These are phyloP conservation scores for Penicillium sp. DNA, from an alignment of 2,329 filamentous ascomycete genomes.

Conservation along the genomic window DNA sequence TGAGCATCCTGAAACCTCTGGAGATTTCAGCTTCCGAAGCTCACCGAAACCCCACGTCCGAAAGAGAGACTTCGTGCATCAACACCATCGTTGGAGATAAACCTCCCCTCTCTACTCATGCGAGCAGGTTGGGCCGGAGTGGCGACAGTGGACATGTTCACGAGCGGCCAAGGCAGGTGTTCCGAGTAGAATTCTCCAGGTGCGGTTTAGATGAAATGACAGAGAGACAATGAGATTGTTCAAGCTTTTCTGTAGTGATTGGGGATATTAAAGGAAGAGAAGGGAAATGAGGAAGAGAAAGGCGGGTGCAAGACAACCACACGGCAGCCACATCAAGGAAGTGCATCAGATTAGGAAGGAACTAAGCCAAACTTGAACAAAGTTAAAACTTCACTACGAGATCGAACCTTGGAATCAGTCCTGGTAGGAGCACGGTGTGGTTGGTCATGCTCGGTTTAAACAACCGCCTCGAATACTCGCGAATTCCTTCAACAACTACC, in stretches of 20 bases:
- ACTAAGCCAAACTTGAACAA: background rate
- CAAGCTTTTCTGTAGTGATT: constrained; percentile 20
- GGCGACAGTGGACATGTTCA: constrained; percentile 28
- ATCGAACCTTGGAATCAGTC: constrained; percentile 4
- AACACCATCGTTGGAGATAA: constrained; percentile 18
- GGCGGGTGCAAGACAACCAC: background rate
- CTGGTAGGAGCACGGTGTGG: constrained; percentile 43
- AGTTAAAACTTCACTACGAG: background rate
- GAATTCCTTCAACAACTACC: constrained; percentile 46
- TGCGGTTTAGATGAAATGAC: constrained; percentile 22
- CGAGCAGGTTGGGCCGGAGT: constrained; percentile 24
- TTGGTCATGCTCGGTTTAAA: constrained; percentile 51
- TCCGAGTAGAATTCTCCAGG: constrained; percentile 12
- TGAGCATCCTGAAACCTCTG: background rate
- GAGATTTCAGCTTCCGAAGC: constrained; percentile 1
- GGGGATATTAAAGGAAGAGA: constrained; percentile 16
- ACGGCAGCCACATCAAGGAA: background rate
- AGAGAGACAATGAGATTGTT: constrained; percentile 18
- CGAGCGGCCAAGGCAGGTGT: background rate
- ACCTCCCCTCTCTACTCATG: constrained; percentile 20
- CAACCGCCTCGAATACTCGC: constrained; percentile 50
- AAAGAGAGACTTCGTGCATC: constrained; percentile 16
- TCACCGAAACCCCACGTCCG: constrained; percentile 28
- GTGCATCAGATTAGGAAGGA: background rate
- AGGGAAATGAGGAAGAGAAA: constrained; percentile 13